Evolutionary conservation across 108 stramenopile species (phyloP).

Genomic region (Nannochloropsis gaditana): DNA sequence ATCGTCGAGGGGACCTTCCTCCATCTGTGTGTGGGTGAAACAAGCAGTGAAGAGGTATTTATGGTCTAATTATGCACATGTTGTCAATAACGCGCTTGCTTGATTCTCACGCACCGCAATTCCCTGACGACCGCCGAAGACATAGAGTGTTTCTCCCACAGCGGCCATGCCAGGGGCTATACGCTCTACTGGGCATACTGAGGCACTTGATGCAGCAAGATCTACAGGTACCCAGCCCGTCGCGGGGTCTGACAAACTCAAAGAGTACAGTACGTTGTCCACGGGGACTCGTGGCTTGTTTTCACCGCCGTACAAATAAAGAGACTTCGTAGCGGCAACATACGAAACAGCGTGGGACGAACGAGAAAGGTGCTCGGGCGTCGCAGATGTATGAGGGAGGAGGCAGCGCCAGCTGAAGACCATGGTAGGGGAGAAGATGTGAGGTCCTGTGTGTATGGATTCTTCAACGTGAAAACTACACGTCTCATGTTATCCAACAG

Average conservation of each 20-base stretch:
- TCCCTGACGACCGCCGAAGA: not conserved
- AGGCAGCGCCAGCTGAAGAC: not conserved
- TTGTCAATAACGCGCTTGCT: not conserved
- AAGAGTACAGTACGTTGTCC: not conserved
- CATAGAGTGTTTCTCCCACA: not conserved
- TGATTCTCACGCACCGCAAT: not conserved
- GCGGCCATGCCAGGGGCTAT: constrained; percentile 5
- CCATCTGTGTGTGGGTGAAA: not conserved
- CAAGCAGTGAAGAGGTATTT: not conserved
- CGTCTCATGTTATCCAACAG: too few relatives aligned
- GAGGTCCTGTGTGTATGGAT: too few relatives aligned
- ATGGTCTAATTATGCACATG: too few relatives aligned
- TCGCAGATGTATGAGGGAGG: not conserved
- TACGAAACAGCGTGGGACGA: not conserved
- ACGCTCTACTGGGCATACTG: not conserved
- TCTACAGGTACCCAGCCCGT: not conserved
- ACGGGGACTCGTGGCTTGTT: not conserved
- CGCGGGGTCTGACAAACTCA: not conserved
- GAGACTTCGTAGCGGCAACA: not conserved
- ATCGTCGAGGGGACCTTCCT: not conserved
- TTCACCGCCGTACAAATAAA: constrained; percentile 13
- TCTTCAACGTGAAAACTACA: too few relatives aligned
- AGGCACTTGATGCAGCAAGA: not conserved
- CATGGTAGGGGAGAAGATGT: not conserved
- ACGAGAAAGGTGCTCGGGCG: not conserved